Conservation (phyloP, 306 rosid genomes). For the Fragaria iinumae region DNA sequence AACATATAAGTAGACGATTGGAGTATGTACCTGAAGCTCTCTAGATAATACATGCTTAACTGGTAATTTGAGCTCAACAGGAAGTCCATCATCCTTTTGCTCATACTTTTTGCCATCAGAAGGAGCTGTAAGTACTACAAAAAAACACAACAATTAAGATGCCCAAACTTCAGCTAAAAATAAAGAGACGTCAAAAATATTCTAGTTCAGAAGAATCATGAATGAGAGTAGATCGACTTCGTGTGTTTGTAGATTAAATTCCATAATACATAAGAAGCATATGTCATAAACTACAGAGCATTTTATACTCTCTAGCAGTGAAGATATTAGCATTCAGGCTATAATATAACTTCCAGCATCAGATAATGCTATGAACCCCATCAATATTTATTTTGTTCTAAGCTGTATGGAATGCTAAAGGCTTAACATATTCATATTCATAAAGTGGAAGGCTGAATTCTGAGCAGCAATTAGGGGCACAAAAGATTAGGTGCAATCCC, state of each 20-base stretch:
- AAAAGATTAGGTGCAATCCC: background rate
- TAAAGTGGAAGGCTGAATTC: conserved; percentile 4
- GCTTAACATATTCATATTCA: conserved; percentile 4
- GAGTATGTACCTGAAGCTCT: conserved; percentile 76
- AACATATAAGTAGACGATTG: background rate
- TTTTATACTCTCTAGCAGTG: background rate
- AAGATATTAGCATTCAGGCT: conserved; percentile 4
- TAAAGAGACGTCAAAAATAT: background rate
- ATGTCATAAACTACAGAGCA: background rate
- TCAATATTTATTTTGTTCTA: background rate
- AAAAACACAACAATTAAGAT: conserved; percentile 9
- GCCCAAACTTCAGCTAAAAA: conserved; percentile 12
- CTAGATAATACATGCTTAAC: conserved; percentile 76
- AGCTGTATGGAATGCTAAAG: background rate
- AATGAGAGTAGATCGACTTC: background rate
- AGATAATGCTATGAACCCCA: background rate
- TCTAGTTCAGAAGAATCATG: background rate
- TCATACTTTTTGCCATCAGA: conserved; percentile 62
- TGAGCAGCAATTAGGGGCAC: background rate
- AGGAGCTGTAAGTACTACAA: conserved; percentile 54
- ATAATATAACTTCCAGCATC: background rate
- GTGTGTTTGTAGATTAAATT: background rate
- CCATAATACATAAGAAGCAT: background rate
- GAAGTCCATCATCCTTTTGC: conserved; percentile 63
- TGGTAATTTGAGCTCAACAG: conserved; percentile 76